Percentiles rank a stretch among this genome's conserved stretches.
These are phyloP conservation scores for Populus tomentosa DNA, from an alignment of 441 rosid genomes.

Conservation along the genomic window DNA sequence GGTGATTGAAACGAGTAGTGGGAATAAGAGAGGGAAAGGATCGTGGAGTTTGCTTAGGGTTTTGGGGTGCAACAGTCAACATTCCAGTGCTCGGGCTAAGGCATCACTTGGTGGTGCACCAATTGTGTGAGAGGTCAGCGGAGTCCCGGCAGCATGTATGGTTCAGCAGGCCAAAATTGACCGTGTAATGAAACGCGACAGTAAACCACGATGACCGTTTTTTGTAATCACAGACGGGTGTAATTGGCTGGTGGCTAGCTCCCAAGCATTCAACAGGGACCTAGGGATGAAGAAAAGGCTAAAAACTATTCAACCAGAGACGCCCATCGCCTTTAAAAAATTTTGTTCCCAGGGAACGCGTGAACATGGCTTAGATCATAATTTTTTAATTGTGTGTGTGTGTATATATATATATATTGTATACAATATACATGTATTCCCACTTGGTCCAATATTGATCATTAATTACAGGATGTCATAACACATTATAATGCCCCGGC, in stretches of 20 bases:
- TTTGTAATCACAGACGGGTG: too few species aligned
- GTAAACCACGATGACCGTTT: background rate
- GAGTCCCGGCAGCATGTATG: background rate
- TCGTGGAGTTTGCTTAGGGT: constrained; percentile 32
- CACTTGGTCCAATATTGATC: background rate
- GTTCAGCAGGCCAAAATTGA: background rate
- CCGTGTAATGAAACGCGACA: background rate
- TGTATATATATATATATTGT: too few species aligned
- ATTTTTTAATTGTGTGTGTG: too few species aligned
- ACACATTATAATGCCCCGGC: too few species aligned
- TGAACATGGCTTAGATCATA: background rate
- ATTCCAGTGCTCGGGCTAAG: constrained; percentile 23
- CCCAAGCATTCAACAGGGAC: background rate
- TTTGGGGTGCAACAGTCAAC: constrained; percentile 24
- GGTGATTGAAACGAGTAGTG: background rate
- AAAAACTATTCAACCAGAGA: background rate
- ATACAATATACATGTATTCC: background rate
- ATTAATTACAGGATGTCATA: background rate
- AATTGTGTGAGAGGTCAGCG: background rate
- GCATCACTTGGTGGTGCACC: constrained; percentile 16
- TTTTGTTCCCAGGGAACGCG: background rate
- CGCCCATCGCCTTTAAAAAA: background rate
- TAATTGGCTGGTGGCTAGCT: background rate
- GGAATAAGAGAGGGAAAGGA: constrained; percentile 19
- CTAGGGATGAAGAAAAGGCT: background rate